These are phyloP conservation scores for Houttuynia cordata DNA, from an alignment of 164 flowering plant genomes.

Conservation along the genomic window DNA sequence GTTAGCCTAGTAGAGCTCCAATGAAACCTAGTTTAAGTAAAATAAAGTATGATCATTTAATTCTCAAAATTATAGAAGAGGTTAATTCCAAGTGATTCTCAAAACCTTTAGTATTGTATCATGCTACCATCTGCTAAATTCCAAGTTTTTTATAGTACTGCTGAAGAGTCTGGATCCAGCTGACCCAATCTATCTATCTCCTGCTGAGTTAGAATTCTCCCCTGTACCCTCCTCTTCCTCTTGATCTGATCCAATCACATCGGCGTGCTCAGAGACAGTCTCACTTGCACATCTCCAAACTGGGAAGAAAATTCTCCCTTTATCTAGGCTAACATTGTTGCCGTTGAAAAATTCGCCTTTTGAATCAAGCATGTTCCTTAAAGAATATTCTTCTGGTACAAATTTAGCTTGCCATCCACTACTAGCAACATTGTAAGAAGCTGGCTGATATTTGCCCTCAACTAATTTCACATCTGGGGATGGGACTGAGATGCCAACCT, in stretches of 20 bases:
- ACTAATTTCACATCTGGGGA: slow-evolving; percentile 5
- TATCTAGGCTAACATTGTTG: neutral
- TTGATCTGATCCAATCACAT: slow-evolving; percentile 16
- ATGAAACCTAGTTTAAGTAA: no score
- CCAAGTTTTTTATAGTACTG: neutral
- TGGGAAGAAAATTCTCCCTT: slow-evolving; percentile 12
- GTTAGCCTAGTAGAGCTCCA: no score
- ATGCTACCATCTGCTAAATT: neutral
- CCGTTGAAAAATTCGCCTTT: no score
- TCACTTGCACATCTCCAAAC: slow-evolving; percentile 18
- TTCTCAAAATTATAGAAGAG: neutral
- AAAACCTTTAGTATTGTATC: neutral
- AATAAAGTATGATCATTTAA: no score
- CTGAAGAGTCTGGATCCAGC: slow-evolving; percentile 3
- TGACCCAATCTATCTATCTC: slow-evolving; percentile 19
- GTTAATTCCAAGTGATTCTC: no score
- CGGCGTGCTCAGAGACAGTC: slow-evolving; percentile 21
- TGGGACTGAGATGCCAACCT: slow-evolving; percentile 10
- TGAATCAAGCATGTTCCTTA: neutral
- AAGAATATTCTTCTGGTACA: slow-evolving; percentile 5
- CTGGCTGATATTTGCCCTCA: neutral
- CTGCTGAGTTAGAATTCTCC: slow-evolving; percentile 23
- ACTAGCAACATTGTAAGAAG: slow-evolving; percentile 1
- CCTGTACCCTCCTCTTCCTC: slow-evolving; percentile 20
- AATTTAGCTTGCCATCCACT: slow-evolving; percentile 14